Base-by-base conservation (phyloP, 768 basidiomycete species). In the Russula foetens region DNA sequence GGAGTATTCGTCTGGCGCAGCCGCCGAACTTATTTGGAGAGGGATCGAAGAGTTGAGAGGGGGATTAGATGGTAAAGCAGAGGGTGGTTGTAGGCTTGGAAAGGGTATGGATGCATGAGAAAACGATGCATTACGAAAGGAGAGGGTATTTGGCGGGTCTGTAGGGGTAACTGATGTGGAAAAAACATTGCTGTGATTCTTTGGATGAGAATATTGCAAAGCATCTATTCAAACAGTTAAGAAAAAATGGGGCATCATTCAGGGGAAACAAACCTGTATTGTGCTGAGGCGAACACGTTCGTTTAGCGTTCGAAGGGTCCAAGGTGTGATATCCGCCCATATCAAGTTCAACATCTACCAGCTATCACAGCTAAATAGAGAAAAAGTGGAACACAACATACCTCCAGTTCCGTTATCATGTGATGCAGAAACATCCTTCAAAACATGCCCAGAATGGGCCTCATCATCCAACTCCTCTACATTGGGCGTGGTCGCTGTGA, bases 281-380 rank as follows among this genome's bases (percentile, higher is more conserved):
- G 12, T 43, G 43, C 29, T 33, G 31, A 17, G 12, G 31, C 19
- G 44, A 43, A 3, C 33, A 29, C 31, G 7, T 9, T 3, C 29
- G 15, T 12, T 31, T 33, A 26, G 57, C 4, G 31, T 51, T 51
- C 23, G 33, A 26, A 17, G 29, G 19, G 1, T 58, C 38, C 28
- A 71, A 69, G 0, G 81, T 75, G 71, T 91, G 87, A 71, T 96
- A 96, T 0, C 92, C 93, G 54, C 85, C 83, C 68, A 84, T 82
- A 67, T 97, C 93, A 33, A 95, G 77, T 17, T 90, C 86, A 50
- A 94, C 77, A 64, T 86, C 90, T 90, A 63, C 8, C 35, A 8
- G 17, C 53, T 21, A 29, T 58, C 49, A 11, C 57, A 41, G 24
- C 31, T 55, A 29, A 33, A 9, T 5, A 29, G 6, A 17, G 9